phyloP scores from a whole-genome alignment of 495 filamentous ascomycete species.

The Tuber aestivum region DNA sequence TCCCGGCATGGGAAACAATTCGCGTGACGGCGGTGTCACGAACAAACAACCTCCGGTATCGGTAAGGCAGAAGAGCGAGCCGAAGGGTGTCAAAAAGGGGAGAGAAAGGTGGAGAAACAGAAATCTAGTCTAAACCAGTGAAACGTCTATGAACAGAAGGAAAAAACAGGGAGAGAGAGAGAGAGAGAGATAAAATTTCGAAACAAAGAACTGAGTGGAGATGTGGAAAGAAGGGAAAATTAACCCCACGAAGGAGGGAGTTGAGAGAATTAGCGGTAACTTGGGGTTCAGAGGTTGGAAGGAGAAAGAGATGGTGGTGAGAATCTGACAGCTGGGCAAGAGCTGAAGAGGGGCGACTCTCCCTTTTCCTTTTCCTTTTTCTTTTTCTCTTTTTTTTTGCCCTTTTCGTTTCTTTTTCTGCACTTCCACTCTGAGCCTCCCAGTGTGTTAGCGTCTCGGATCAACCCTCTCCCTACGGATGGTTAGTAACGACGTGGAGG shows the following conservation, averaged over 20 bases:
- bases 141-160: neutral
- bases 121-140: neutral
- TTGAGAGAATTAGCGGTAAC: neutral
- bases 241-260: neutral
- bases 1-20: constrained; percentile 25
- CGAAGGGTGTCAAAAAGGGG: neutral
- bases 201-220: constrained; percentile 28
- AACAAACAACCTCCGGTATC: neutral
- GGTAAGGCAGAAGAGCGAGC: neutral
- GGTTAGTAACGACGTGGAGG: neutral
- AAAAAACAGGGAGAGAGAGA: neutral
- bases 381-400: neutral
- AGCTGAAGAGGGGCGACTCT: neutral
- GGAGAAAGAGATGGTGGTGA: neutral
- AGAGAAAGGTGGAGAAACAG: neutral
- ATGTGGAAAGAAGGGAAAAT: constrained; percentile 19
- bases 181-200: neutral
- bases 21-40: neutral
- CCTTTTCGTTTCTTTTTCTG: neutral
- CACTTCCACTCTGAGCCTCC: no score
- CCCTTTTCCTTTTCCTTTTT: neutral
- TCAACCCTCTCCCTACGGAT: neutral
- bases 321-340: neutral
- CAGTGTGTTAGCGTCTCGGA: neutral
- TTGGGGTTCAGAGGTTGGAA: neutral